Percentiles rank a stretch among this genome's conserved stretches.
Evolutionary conservation across 305 asterid genomes (phyloP).

Genomic region (Solanum hybrid): DNA sequence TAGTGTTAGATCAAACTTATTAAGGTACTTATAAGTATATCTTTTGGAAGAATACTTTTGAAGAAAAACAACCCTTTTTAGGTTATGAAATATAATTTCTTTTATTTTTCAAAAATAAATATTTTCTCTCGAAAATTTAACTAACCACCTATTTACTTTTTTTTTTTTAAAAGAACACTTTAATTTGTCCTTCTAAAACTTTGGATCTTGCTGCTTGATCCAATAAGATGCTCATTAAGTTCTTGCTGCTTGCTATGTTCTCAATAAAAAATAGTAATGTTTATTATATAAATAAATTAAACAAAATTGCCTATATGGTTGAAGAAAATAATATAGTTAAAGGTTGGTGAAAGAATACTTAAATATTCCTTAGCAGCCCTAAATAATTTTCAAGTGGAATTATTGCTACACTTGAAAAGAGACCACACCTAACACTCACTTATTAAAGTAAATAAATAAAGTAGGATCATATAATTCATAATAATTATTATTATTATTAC

Average conservation of each 20-base stretch:
- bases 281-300: neutral
- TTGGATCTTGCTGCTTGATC: neutral
- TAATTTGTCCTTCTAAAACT: neutral
- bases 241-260: neutral
- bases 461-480: neutral
- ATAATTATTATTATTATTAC: too few species aligned
- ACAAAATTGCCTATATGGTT: neutral
- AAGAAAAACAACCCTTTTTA: neutral
- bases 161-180: too few species aligned
- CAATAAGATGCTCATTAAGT: neutral
- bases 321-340: neutral
- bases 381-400: neutral
- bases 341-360: neutral
- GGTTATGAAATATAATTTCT: neutral
- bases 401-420: neutral
- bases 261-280: neutral
- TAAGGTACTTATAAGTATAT: too few species aligned
- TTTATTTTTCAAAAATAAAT: too few species aligned
- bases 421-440: neutral
- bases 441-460: neutral
- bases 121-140: neutral
- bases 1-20: too few species aligned
- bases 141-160: neutral
- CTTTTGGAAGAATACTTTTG: neutral
- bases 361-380: neutral